These are phyloP conservation scores for Leucocoprinus birnbaumii DNA, from an alignment of 768 basidiomycete genomes.

Conservation along the genomic window DNA sequence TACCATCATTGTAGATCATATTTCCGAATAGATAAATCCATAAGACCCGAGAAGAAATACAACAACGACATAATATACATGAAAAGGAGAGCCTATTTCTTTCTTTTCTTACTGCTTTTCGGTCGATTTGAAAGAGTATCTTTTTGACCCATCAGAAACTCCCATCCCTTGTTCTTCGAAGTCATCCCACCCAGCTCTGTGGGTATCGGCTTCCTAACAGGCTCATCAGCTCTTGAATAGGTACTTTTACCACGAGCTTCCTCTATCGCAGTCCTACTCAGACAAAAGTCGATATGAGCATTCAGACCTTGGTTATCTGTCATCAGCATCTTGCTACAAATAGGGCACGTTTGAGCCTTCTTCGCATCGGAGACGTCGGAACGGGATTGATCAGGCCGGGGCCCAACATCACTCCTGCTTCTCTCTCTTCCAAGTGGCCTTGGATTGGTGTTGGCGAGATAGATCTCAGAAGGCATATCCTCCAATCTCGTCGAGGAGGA, in stretches of 20 bases:
- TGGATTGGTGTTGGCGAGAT: not conserved
- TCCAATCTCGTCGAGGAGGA: not conserved
- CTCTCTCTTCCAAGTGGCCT: constrained; percentile 13
- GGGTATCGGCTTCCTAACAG: not conserved
- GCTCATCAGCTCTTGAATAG: constrained; percentile 12
- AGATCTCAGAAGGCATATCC: not conserved
- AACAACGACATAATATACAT: no score
- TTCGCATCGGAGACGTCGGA: not conserved
- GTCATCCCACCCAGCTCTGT: not conserved
- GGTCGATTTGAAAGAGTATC: not conserved
- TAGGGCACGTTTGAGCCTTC: constrained; percentile 59
- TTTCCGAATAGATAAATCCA: no score
- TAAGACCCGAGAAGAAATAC: no score
- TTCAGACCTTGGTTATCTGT: constrained; percentile 80
- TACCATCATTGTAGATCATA: no score
- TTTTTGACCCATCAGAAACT: constrained; percentile 1
- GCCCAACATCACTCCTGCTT: constrained; percentile 20
- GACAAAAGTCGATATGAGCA: constrained; percentile 85
- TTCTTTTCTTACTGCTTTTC: constrained; percentile 3
- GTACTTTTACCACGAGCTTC: constrained; percentile 57
- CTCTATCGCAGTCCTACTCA: constrained; percentile 75
- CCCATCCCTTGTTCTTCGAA: not conserved
- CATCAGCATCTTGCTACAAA: constrained; percentile 60
- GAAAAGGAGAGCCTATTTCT: not conserved
- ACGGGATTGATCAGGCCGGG: constrained; percentile 5